Conservation (phyloP, 139 green algal genomes). For the Protoeuglena noctilucae region DNA sequence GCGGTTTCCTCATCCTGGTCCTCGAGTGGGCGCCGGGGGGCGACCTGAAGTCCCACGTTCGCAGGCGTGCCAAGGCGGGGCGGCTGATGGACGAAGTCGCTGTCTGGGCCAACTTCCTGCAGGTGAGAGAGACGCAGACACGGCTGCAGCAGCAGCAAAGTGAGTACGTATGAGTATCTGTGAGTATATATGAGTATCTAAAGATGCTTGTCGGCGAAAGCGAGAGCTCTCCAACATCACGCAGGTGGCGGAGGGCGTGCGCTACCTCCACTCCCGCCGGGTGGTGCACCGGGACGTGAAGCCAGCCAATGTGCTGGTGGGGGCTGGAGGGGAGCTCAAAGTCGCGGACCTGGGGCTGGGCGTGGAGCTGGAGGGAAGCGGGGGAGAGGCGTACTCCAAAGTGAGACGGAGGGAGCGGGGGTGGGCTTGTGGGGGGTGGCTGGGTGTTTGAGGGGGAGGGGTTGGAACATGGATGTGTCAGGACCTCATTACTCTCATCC, state of each 20-base stretch:
- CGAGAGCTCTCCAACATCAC: constrained; percentile 23
- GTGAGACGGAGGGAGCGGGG: constrained; percentile 14
- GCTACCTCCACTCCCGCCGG: constrained; percentile 32
- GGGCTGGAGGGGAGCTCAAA: constrained; percentile 35
- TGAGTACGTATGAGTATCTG: no score
- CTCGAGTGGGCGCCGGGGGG: constrained; percentile 31
- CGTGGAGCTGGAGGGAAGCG: constrained; percentile 29
- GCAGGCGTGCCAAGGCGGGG: constrained; percentile 22
- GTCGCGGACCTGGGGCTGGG: constrained; percentile 35
- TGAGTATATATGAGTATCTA: no score
- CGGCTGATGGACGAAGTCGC: constrained; percentile 24
- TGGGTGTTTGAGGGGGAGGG: no score
- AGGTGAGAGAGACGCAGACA: no score
- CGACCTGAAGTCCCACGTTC: constrained; percentile 19
- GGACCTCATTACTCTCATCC: no score
- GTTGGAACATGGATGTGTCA: no score
- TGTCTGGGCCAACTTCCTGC: constrained; percentile 31
- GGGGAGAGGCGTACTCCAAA: constrained; percentile 31
- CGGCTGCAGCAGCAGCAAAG: no score
- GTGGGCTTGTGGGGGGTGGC: no score
- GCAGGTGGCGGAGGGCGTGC: constrained; percentile 31
- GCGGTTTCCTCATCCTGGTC: constrained; percentile 36
- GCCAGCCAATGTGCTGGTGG: constrained; percentile 26
- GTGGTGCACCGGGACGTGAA: constrained; percentile 51
- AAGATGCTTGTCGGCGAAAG: no score